These are phyloP conservation scores for Trichosporon faecale DNA, from an alignment of 1,284 basidiomycete genomes.

Conservation along the genomic window DNA sequence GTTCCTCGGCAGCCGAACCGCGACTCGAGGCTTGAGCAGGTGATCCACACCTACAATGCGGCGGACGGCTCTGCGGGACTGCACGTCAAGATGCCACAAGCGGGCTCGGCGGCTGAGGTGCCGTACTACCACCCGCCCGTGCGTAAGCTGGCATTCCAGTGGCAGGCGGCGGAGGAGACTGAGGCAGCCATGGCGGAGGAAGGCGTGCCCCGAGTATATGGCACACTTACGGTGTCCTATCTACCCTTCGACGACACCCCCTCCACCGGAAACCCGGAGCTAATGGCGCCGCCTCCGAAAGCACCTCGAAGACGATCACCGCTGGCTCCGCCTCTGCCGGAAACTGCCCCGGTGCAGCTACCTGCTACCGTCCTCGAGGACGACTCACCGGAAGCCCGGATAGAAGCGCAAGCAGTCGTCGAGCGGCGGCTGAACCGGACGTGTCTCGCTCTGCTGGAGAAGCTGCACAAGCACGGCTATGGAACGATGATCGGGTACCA, in stretches of 20 bases:
- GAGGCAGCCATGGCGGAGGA: slow-evolving; percentile 6
- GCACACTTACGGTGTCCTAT: slow-evolving; percentile 33
- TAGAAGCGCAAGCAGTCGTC: slow-evolving; percentile 18
- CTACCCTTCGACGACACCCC: slow-evolving; percentile 32
- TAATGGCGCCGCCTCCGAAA: slow-evolving; percentile 18
- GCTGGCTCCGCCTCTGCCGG: slow-evolving; percentile 28
- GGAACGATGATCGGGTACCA: slow-evolving; percentile 74
- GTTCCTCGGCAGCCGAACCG: slow-evolving; percentile 46
- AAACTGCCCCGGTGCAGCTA: slow-evolving; percentile 7
- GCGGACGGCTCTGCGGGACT: slow-evolving; percentile 26
- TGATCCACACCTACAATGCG: slow-evolving; percentile 3
- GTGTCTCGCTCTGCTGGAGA: slow-evolving; percentile 72
- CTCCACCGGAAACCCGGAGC: slow-evolving; percentile 3
- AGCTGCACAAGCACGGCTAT: slow-evolving; percentile 79
- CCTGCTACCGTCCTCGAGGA: slow-evolving; percentile 24
- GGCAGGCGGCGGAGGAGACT: slow-evolving; percentile 24
- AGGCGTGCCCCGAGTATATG: slow-evolving; percentile 9
- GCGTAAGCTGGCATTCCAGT: slow-evolving; percentile 40
- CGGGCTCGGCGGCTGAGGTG: slow-evolving; percentile 31
- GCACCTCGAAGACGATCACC: slow-evolving; percentile 34
- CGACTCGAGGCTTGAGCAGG: slow-evolving; percentile 42
- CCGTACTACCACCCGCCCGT: slow-evolving; percentile 51
- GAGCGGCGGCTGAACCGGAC: slow-evolving; percentile 68
- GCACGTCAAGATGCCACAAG: slow-evolving; percentile 40
- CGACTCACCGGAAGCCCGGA: slow-evolving; percentile 13